These are phyloP conservation scores for Termitomyces sp. DNA, from an alignment of 768 basidiomycete species.

Conservation along the genomic window DNA sequence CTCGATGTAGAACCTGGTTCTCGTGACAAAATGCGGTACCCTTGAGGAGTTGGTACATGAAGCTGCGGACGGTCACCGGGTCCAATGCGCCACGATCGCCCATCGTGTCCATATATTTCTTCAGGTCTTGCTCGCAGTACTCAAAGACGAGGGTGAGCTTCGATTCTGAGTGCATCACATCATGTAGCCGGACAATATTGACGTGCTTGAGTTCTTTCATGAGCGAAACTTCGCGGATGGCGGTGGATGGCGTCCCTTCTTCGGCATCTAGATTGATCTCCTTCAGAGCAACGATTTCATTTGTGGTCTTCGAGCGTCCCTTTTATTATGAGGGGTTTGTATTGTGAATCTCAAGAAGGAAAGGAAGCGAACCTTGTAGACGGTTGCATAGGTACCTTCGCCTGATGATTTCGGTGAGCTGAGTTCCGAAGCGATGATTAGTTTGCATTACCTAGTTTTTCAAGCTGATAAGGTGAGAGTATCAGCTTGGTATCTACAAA, in stretches of 20 bases:
- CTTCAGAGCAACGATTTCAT: constrained; percentile 96
- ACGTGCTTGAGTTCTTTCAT: constrained; percentile 99
- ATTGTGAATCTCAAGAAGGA: background rate
- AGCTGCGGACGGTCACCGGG: constrained; percentile 85
- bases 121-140: constrained; percentile 96
- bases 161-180: constrained; percentile 98
- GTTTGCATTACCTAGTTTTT: constrained; percentile 67
- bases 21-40: constrained; percentile 99
- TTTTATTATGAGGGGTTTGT: constrained; percentile 20
- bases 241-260: constrained; percentile 97
- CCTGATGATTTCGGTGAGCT: constrained; percentile 57
- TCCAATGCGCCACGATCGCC: constrained; percentile 95
- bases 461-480: constrained; percentile 44
- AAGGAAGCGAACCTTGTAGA: constrained; percentile 73
- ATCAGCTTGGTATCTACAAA: background rate
- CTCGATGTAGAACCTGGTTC: constrained; percentile 95
- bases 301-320: constrained; percentile 96
- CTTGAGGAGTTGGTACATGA: constrained; percentile 96
- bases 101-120: constrained; percentile 98
- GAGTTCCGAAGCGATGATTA: background rate
- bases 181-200: constrained; percentile 97
- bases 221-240: constrained; percentile 96
- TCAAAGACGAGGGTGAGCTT: constrained; percentile 98
- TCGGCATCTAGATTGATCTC: constrained; percentile 99
- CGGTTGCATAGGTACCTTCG: constrained; percentile 93